phyloP scores from a whole-genome alignment of 805 yeast genomes.

The Pichia exigua region DNA sequence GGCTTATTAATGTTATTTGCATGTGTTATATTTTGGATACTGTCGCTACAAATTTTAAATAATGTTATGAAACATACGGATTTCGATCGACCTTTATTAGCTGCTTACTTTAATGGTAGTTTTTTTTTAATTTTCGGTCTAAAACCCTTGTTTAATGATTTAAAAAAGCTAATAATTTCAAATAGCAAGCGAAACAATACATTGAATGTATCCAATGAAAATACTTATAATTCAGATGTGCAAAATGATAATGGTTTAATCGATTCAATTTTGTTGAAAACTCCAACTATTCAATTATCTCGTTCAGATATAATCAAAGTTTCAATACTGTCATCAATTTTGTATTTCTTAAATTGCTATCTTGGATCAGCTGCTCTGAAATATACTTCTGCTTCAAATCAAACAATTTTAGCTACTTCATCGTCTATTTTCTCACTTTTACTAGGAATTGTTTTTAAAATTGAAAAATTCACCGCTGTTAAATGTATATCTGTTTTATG shows the following conservation, averaged over 20 bases:
- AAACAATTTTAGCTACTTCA: conserved; percentile 43
- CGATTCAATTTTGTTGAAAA: background rate
- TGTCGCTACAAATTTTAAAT: conserved; percentile 42
- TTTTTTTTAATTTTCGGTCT: conserved; percentile 39
- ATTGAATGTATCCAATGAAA: conserved; percentile 1
- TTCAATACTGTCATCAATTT: conserved; percentile 33
- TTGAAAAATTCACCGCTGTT: conserved; percentile 35
- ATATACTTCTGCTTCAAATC: conserved; percentile 47
- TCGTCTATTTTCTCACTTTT: conserved; percentile 44
- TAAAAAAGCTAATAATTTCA: background rate
- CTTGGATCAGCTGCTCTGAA: conserved; percentile 35
- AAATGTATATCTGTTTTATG: conserved; percentile 36
- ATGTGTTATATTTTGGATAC: conserved; percentile 40
- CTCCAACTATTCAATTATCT: conserved; percentile 20
- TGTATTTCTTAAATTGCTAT: conserved; percentile 36
- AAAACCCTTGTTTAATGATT: conserved; percentile 25
- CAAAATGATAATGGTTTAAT: background rate
- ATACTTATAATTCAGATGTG: background rate
- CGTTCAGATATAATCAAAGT: conserved; percentile 28
- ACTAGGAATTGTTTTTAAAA: conserved; percentile 33
- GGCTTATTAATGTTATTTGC: conserved; percentile 37
- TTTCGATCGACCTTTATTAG: conserved; percentile 41
- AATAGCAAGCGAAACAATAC: background rate
- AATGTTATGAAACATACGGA: conserved; percentile 40
- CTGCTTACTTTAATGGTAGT: conserved; percentile 41